Base-by-base conservation (phyloP, 495 filamentous ascomycete genomes). In the Letharia columbiana region DNA sequence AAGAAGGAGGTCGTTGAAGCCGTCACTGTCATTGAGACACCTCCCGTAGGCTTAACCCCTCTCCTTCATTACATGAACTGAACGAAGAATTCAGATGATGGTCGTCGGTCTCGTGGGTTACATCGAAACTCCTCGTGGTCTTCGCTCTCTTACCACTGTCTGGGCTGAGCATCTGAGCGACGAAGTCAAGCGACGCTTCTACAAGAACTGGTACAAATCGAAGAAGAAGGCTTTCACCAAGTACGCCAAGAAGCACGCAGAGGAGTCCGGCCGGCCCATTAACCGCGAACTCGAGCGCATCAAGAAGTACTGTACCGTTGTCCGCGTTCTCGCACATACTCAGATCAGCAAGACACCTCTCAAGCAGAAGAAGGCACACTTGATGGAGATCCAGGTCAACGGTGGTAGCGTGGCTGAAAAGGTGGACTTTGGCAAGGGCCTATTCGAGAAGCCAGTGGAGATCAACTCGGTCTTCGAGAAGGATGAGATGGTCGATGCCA, bases 191-290 rank as follows among this genome's bases (percentile, higher is more conserved):
- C 89, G 95, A 71, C 92, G 95, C 77, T 99, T 99, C 91, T 99
- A 99, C 89, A 99, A 99, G 91, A 99, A 99, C 87, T 99, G 95
- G 95, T 99, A 99, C 90, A 96, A 95, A 86, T 89, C 85, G 85
- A 99, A 99, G 92, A 98, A 96, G 91, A 99, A 99, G 92, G 95
- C 95, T 66, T 99, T 98, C 86, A 99, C 95, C 84, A 96, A 95
- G 86, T 99, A 99, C 82, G 90, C 95, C 85, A 98, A 97, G 91
- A 93, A 96, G 86, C 91, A 98, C 88, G 89, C 95, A 71, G 92
- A 96, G 79, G 88, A 81, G 83, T 87, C 75, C 80, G 93, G 90
- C 73, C 82, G 90, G 73, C 89, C 91, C 71, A 88, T 98, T 83
- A 90, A 88, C 78, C 89, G 90, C 78, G 95, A 99, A 82, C 89